Evolutionary conservation across 345 rosid genomes (phyloP).

Genomic region (Citrus glauca): DNA sequence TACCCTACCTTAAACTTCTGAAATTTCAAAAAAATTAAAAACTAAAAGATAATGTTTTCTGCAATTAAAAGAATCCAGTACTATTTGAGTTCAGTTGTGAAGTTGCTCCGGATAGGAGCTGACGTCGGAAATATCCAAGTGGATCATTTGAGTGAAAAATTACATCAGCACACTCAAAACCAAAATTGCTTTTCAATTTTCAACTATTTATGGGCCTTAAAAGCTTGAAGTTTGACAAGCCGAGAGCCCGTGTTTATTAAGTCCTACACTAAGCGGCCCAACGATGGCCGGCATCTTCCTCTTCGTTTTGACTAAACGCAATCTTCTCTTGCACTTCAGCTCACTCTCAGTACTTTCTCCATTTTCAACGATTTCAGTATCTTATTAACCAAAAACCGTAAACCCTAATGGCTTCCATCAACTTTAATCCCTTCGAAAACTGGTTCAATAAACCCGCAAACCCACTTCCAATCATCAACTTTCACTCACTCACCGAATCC

Average conservation of each 20-base stretch:
- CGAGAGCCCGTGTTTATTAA: not conserved
- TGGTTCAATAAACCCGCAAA: slow-evolving; percentile 76
- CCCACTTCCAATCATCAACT: slow-evolving; percentile 52
- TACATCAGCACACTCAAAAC: too few relatives aligned
- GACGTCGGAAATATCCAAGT: too few relatives aligned
- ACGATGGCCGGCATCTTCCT: not conserved
- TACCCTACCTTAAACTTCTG: too few relatives aligned
- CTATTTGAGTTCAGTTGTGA: too few relatives aligned
- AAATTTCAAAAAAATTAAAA: too few relatives aligned
- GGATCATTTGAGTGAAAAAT: too few relatives aligned
- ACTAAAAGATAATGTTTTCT: too few relatives aligned
- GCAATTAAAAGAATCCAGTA: not conserved
- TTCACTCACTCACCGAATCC: slow-evolving; percentile 35
- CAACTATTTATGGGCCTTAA: not conserved
- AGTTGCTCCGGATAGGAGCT: too few relatives aligned
- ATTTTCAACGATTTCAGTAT: not conserved
- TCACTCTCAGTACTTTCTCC: not conserved
- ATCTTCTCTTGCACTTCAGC: not conserved
- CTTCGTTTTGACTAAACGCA: not conserved
- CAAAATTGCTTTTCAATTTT: too few relatives aligned
- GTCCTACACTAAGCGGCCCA: not conserved
- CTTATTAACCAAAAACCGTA: not conserved
- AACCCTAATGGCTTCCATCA: slow-evolving; percentile 59
- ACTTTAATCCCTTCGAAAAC: slow-evolving; percentile 72
- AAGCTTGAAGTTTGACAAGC: not conserved